Evolutionary conservation across 2,329 filamentous ascomycete species (phyloP), one percentile per base, ranked within the genome.

Genomic region (Diaporthe ampelina): DNA sequence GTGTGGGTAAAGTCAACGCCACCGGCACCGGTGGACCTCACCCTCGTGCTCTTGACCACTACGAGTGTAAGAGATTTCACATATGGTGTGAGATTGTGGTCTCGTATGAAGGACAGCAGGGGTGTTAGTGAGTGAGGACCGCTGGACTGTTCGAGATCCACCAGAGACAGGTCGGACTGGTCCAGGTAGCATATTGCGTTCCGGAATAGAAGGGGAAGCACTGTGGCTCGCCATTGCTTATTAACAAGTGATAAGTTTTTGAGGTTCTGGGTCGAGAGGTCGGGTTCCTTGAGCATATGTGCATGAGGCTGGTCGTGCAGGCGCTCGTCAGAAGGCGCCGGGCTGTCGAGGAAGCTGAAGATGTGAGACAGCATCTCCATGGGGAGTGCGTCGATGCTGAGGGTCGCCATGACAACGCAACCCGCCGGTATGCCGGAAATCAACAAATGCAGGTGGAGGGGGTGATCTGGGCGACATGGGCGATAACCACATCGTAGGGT

Each of bases 341-440:
- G 79, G 0, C 78, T 78, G 77, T 89, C 86, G 61, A 93, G 84
- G 78, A 86, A 87, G n/a, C 81, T 82, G 77, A 93, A 85, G 76
- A 93, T 88, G 4, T 89, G 84, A 70, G 87, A 80, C 29, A 92
- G 82, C 59, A 94, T 82, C 82, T 94, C 92, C 76, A 89, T 90
- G 2, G 91, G 92, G 26, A 94, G 85, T 35, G 78, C 71, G 35
- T 82, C 76, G 78, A 85, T 67, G 32, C n/a, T 67, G 32, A 21
- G 24, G 9, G 69, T 29, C n/a, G 37, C 21, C 35, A 45, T 57
- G 37, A 40, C 50, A 17, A 45, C 57, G 71, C 61, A 19, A n/a
- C 29, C 10, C 37, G 57, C 63, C 61, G 35, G 43, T 21, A 4
- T 5, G 4, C 13, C 37, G 13, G 24, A 10, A 35, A 24, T 63